Evolutionary conservation across 306 rosid genomes (phyloP), one percentile per base, ranked within the genome.

Genomic region (Pterocarpus macrocarpus): DNA sequence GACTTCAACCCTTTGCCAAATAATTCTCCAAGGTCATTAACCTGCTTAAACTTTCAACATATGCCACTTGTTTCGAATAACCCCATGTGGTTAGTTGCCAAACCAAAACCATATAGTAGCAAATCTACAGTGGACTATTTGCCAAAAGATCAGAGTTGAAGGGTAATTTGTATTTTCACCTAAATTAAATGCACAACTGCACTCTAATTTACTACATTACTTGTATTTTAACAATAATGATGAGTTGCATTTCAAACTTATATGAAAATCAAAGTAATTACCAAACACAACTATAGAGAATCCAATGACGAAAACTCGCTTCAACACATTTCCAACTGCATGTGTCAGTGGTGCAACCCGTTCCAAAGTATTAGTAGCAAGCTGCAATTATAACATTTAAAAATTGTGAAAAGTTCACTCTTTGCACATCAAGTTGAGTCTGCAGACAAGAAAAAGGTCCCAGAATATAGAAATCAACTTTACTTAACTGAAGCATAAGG

Each of bases 301-400:
- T 0, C 97, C 97, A 1, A 92, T 92, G 75, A 92, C 97, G 44
- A 92, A 92, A 43, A 92, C 97, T 69, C 92, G 89, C 90, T 92
- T 90, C 91, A 92, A 78, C 43, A 92, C 97, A 45, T 92, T 92
- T 59, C 97, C 94, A 9, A 92, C 97, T 5, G 97, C 97, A 43
- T 92, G 97, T 45, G 94, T 92, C 38, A 92, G 82, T 11, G 97
- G 97, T 8, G 92, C 94, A 32, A 92, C 97, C 10, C 94, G 82
- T 77, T 92, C 97, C 80, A 92, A 75, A 38, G 97, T 92, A 76
- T 92, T 92, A 11, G 94, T 84, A 50, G 97, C 97, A 69, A 92
- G 84, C 97, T 92, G 88, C 80, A 84, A 77, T 50, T 28, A 30
- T 47, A 43, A 72, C 5, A 14, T 43, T 64, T 22, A 52, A 71